Conservation (phyloP, 352 stramenopile species). For the Phytophthora citricola region DNA sequence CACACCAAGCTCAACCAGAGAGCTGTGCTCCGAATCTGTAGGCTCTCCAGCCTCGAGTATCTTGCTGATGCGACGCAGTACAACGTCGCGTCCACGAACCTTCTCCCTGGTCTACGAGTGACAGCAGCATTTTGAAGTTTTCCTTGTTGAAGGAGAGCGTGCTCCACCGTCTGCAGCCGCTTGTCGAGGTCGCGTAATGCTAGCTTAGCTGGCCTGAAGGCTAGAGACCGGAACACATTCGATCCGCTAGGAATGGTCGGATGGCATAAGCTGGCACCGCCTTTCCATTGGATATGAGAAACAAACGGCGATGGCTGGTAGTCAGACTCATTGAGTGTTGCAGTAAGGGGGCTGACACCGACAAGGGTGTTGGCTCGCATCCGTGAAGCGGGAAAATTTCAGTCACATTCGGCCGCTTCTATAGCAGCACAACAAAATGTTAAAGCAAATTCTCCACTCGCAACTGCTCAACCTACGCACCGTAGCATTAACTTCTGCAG, state of each 20-base stretch:
- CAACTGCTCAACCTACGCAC: slow-evolving; percentile 11
- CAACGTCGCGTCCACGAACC: slow-evolving; percentile 71
- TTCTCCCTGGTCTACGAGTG: slow-evolving; percentile 59
- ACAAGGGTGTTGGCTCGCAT: slow-evolving; percentile 59
- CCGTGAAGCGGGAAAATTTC: slow-evolving; percentile 77
- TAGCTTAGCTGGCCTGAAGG: slow-evolving; percentile 66
- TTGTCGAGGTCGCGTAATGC: slow-evolving; percentile 77
- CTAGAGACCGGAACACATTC: slow-evolving; percentile 72
- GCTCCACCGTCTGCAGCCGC: slow-evolving; percentile 66
- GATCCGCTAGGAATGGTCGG: slow-evolving; percentile 45
- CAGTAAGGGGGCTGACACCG: slow-evolving; percentile 16
- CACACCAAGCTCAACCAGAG: slow-evolving; percentile 74
- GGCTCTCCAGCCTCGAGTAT: slow-evolving; percentile 74
- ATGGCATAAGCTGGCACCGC: slow-evolving; percentile 73
- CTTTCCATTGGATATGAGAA: slow-evolving; percentile 67
- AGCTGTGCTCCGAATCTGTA: slow-evolving; percentile 55
- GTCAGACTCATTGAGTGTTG: slow-evolving; percentile 4
- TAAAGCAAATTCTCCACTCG: not conserved
- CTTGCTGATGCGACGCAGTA: slow-evolving; percentile 70
- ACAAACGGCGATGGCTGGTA: slow-evolving; percentile 67
- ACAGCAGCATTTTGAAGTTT: slow-evolving; percentile 57
- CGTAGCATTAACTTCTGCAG: slow-evolving; percentile 11
- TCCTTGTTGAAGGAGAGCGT: slow-evolving; percentile 52
- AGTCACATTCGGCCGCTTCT: slow-evolving; percentile 59
- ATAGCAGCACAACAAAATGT: slow-evolving; percentile 6